A percentile compares a stretch with the other conserved stretches of the same genome.
Conservation (phyloP, 192 early-diverging fungal species). For the Chytriomyces hyalinus region DNA sequence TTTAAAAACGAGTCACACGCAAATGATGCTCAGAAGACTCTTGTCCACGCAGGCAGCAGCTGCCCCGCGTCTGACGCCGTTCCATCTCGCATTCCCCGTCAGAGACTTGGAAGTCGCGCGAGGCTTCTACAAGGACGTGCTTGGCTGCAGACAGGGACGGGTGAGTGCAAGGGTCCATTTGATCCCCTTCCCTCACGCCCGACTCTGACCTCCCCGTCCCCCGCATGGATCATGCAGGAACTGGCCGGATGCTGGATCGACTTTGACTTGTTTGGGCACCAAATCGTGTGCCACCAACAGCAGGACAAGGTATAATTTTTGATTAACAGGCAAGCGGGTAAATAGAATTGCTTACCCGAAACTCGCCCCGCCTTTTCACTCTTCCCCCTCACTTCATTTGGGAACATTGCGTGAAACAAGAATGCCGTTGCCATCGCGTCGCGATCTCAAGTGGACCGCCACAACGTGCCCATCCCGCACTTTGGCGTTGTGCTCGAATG, state of each 20-base stretch:
- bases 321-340: too few relatives aligned
- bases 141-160: slow-evolving; percentile 42
- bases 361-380: too few relatives aligned
- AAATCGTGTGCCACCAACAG: slow-evolving; percentile 38
- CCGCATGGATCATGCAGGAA: not conserved
- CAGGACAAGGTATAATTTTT: too few relatives aligned
- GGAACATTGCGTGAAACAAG: not conserved
- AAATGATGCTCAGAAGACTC: not conserved
- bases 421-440: slow-evolving; percentile 2
- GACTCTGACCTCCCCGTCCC: not conserved
- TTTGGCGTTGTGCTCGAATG: slow-evolving; percentile 50
- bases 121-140: slow-evolving; percentile 37
- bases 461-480: slow-evolving; percentile 48
- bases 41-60: not conserved
- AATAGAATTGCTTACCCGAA: too few relatives aligned
- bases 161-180: not conserved
- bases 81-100: slow-evolving; percentile 45
- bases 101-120: slow-evolving; percentile 28
- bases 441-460: slow-evolving; percentile 21
- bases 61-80: slow-evolving; percentile 29
- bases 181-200: not conserved
- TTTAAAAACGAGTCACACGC: too few relatives aligned
- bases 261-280: slow-evolving; percentile 47
- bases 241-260: slow-evolving; percentile 39
- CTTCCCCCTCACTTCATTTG: too few relatives aligned